Evolutionary conservation across 23 red algal genomes (phyloP), one percentile per base, ranked within the genome.

Genomic region (Agarophyton chilense): DNA sequence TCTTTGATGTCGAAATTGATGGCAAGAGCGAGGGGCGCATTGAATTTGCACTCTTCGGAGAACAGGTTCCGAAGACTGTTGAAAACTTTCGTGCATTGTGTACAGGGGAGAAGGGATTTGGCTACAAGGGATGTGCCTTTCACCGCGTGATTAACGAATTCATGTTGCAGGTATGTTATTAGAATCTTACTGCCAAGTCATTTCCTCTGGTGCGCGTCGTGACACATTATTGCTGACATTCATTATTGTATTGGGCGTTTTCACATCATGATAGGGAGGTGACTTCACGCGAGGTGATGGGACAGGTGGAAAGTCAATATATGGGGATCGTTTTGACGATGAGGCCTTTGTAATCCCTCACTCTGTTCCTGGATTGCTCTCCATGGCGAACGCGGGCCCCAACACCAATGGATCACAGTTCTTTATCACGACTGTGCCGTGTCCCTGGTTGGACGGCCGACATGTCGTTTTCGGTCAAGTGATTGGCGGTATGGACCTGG

Each of bases 401-500:
- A 94, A 94, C 49, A 98, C 95, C 31, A 98, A 98, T 44, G 95
- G 95, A 43, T 92, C 87, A n/a, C 95, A 98, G 71, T 93, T 98
- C 45, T 98, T 98, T 26, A 81, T 98, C 28, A 94, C 91, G 24
- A 96, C 94, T 22, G 94, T 96, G 22, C 86, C 72, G 40, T 85
- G 78, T 28, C 71, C 71, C 2, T 95, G 93, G 93, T 36, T 95
- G 35, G 93, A 95, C 24, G 96, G 96, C 25, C 92, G 72, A 34
- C 96, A 98, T 58, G 96, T 98, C 22, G 96, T 98, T 24, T 98
- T 98, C 64, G 96, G 96, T 8, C 67, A 93, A 57, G 92, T 98
- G 16, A 39, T 94, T 10, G 85, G 83, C 19, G 96, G 96, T 16
- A 95, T 95, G 88, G 96, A 98, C 60, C 65, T 98, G 45, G 96